These are phyloP conservation scores for Exophiala aquamarina DNA, from an alignment of 2,329 filamentous ascomycete species.

Conservation along the genomic window DNA sequence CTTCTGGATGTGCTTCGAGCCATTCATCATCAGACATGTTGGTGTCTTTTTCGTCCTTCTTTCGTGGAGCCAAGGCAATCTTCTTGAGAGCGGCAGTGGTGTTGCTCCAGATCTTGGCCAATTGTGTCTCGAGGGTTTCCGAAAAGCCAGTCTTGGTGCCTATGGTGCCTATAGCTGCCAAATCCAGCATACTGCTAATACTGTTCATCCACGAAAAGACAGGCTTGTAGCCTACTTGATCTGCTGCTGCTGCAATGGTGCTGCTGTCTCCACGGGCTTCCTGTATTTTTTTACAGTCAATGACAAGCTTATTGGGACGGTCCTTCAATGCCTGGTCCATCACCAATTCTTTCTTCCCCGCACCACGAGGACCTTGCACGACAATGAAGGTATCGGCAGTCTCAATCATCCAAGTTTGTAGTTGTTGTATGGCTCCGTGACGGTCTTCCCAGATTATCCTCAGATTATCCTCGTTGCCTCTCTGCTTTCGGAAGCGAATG, in stretches of 20 bases:
- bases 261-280: constrained; percentile 85
- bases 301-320: constrained; percentile 70
- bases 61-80: constrained; percentile 69
- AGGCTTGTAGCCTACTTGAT: constrained; percentile 83
- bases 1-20: constrained; percentile 84
- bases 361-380: constrained; percentile 86
- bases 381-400: constrained; percentile 91
- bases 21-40: constrained; percentile 79
- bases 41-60: constrained; percentile 71
- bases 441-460: constrained; percentile 86
- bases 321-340: constrained; percentile 78
- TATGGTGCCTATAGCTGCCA: constrained; percentile 90
- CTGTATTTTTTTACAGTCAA: constrained; percentile 92
- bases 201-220: constrained; percentile 97
- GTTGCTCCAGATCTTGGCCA: constrained; percentile 86
- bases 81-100: constrained; percentile 75
- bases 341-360: constrained; percentile 85
- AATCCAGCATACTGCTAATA: constrained; percentile 85
- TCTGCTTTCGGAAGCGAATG: constrained; percentile 43
- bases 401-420: constrained; percentile 83
- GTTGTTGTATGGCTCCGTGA: constrained; percentile 75
- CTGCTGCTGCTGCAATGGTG: constrained; percentile 78
- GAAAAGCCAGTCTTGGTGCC: constrained; percentile 94
- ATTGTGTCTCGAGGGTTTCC: constrained; percentile 84
- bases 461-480: constrained; percentile 66